A percentile compares a stretch with the other conserved stretches of the same genome.
These are phyloP conservation scores for Fermentozyma sake DNA, from an alignment of 1,139 yeast species.

Conservation along the genomic window DNA sequence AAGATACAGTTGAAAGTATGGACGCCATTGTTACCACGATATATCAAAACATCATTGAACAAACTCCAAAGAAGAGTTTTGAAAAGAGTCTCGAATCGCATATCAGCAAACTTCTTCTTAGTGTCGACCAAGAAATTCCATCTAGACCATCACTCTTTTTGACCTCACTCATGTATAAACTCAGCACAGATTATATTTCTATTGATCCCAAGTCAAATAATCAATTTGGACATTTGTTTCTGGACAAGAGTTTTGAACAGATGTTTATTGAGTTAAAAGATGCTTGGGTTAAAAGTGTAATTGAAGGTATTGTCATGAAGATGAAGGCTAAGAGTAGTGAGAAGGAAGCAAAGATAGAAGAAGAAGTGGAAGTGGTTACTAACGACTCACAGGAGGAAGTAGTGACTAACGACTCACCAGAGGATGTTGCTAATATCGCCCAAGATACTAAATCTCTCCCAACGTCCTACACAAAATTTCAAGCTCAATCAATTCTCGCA, in stretches of 20 bases:
- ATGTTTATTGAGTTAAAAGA: conserved; percentile 1
- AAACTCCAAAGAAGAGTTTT: conserved; percentile 1
- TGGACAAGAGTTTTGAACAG: background rate
- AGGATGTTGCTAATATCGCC: too few relatives aligned
- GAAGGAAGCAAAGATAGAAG: background rate
- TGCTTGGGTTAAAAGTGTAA: conserved; percentile 1
- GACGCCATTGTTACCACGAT: background rate
- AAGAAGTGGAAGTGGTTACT: conserved; percentile 1
- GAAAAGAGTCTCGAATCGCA: background rate
- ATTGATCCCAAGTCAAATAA: background rate
- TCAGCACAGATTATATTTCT: conserved; percentile 1
- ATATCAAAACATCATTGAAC: background rate
- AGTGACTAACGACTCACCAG: too few relatives aligned
- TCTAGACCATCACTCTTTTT: conserved; percentile 1
- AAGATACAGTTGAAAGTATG: too few relatives aligned
- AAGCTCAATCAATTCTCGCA: too few relatives aligned
- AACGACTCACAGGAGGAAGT: too few relatives aligned
- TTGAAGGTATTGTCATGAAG: conserved; percentile 1
- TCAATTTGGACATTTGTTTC: background rate
- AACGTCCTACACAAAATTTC: conserved; percentile 3
- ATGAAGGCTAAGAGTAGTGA: too few relatives aligned
- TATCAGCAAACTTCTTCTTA: too few relatives aligned
- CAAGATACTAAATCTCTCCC: too few relatives aligned
- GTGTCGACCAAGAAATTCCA: too few relatives aligned
- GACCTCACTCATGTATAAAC: conserved; percentile 1